These are phyloP conservation scores for Sisymbrium irio DNA, from an alignment of 345 rosid species.

Conservation along the genomic window DNA sequence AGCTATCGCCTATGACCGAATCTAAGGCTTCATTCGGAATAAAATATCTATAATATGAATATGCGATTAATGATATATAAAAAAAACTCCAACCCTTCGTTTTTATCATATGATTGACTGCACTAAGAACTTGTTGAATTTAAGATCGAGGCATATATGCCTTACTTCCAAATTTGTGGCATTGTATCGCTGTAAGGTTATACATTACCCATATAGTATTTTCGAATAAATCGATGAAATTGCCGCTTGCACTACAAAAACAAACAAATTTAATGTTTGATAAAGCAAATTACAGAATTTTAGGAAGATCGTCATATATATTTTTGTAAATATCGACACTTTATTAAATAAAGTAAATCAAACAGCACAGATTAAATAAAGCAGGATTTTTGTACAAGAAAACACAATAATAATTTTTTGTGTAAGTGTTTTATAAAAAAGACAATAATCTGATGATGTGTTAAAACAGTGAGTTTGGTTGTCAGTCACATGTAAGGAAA, in stretches of 20 bases:
- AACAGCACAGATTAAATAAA: background rate
- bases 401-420: background rate
- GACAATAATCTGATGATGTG: background rate
- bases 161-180: background rate
- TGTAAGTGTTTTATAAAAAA: background rate
- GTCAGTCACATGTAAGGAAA: conserved; percentile 34
- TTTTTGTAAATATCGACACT: background rate
- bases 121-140: conserved; percentile 3
- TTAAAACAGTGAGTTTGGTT: conserved; percentile 15
- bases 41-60: background rate
- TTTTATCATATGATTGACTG: conserved; percentile 18
- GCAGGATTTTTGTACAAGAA: background rate
- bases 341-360: background rate
- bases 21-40: conserved; percentile 19
- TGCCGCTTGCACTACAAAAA: background rate
- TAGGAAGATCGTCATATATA: background rate
- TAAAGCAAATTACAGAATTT: background rate
- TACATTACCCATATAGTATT: background rate
- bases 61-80: background rate
- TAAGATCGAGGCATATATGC: background rate
- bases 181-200: background rate
- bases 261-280: background rate
- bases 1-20: conserved; percentile 20
- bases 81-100: background rate
- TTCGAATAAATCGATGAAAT: background rate